Evolutionary conservation across 306 rosid species (phyloP), one percentile per base, ranked within the genome.

Genomic region (Acacia melanoxylon): DNA sequence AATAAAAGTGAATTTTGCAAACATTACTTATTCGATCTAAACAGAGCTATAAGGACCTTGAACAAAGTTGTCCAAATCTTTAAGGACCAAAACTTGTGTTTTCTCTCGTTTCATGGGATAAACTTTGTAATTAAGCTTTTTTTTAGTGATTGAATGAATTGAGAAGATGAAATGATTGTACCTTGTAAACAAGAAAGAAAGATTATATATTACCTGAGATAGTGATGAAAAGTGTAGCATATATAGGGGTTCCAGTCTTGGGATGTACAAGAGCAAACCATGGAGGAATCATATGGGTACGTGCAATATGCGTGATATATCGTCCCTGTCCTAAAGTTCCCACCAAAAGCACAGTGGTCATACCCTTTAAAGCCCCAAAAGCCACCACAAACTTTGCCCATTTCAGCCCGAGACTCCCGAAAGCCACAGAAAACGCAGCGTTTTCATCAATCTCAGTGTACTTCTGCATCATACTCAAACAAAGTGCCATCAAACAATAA

Each of bases 261-360:
- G 94, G 91, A 49, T 91, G 97, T 3, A 91, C 98, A 74, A 88
- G 97, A 35, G 97, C 89, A 85, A 93, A 90, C 93, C 90, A 91
- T 20, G 94, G 98, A 1, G 97, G 93, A 61, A 93, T 90, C 89
- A 93, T 91, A 86, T 89, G 98, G 0, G 90, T 87, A 42, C 94
- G 89, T 27, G 98, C 97, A n/a, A 91, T 91, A 70, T 93, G 98
- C 79, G 92, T 89, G 11, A 75, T 86, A 19, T 91, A 93, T 35
- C 93, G 90, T 2, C 82, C 90, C 65, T 89, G 92, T 58, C 89
- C 89, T 8, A 91, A 61, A 10, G 91, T 77, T 8, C 89, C 94
- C 0, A 86, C 93, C 10, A 93, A 74, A 78, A 93, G 94, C 29
- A 93, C 93, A 61, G 94, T 90, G 33, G 97, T 90, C 94, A 93